These are phyloP conservation scores for Saccharomyces hybrid DNA, from an alignment of 1,139 yeast species.

Conservation along the genomic window DNA sequence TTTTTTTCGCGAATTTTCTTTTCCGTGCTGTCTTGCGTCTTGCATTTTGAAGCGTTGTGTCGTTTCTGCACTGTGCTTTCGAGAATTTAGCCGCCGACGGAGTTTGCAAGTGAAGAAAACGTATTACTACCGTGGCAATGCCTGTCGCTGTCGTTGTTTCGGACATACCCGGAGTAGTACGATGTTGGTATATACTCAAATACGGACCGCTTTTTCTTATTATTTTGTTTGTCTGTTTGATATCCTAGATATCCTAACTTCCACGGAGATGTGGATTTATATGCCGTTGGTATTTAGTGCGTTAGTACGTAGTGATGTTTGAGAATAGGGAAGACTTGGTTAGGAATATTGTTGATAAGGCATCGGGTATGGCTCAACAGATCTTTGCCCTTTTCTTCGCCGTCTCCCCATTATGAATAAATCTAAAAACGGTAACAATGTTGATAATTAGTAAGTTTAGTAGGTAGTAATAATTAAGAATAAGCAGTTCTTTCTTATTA, in stretches of 20 bases:
- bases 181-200: not conserved
- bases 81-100: not conserved
- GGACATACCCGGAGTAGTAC: not conserved
- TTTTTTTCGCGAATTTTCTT: not conserved
- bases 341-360: not conserved
- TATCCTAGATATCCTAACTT: not conserved
- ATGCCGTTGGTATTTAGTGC: not conserved
- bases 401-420: not conserved
- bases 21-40: not conserved
- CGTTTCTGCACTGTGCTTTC: not conserved
- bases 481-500: too few relatives aligned
- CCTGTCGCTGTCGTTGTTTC: not conserved
- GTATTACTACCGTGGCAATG: not conserved
- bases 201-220: not conserved
- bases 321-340: not conserved
- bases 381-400: not conserved
- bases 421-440: not conserved
- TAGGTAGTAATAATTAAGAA: too few relatives aligned
- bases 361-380: not conserved
- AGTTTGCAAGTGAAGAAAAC: not conserved
- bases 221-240: not conserved
- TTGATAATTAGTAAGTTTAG: too few relatives aligned
- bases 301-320: not conserved
- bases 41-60: not conserved
- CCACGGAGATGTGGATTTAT: not conserved